These are phyloP conservation scores for Sporothrix humicola DNA, from an alignment of 2,329 filamentous ascomycete species.

Conservation along the genomic window DNA sequence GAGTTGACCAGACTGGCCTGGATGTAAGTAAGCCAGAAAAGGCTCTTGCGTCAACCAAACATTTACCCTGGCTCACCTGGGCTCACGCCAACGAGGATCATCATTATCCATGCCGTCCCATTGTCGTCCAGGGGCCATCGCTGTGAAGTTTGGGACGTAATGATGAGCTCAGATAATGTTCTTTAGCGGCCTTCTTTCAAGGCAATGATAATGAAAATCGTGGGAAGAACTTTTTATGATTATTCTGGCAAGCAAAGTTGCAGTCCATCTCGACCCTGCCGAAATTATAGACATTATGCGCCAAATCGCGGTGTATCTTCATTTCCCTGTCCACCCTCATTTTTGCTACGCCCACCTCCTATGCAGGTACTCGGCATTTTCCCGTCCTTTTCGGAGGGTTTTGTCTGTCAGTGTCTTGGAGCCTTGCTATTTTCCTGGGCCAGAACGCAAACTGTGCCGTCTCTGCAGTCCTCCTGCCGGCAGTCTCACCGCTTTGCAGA, in stretches of 20 bases:
- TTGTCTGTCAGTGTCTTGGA: background rate
- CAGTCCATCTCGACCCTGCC: too few species aligned
- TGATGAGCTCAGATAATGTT: background rate
- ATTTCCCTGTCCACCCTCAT: background rate
- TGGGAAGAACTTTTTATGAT: background rate
- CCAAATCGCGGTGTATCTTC: background rate
- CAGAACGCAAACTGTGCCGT: background rate
- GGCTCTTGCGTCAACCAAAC: slow-evolving; percentile 7
- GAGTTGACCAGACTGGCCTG: background rate
- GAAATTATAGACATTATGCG: too few species aligned
- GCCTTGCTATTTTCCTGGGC: background rate
- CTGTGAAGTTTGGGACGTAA: background rate
- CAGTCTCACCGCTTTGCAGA: slow-evolving; percentile 12
- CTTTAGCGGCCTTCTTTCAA: background rate
- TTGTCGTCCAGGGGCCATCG: slow-evolving; percentile 17
- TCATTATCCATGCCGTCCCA: background rate
- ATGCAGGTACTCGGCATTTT: slow-evolving; percentile 8
- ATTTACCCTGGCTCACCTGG: background rate
- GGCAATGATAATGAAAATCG: background rate
- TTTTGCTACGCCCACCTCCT: background rate
- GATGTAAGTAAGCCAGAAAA: background rate
- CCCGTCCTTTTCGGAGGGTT: background rate
- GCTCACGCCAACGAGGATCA: background rate
- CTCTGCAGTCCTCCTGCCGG: slow-evolving; percentile 8
- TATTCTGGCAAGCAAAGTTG: background rate